phyloP scores from a whole-genome alignment of 306 rosid genomes.

The Castanopsis chinensis region DNA sequence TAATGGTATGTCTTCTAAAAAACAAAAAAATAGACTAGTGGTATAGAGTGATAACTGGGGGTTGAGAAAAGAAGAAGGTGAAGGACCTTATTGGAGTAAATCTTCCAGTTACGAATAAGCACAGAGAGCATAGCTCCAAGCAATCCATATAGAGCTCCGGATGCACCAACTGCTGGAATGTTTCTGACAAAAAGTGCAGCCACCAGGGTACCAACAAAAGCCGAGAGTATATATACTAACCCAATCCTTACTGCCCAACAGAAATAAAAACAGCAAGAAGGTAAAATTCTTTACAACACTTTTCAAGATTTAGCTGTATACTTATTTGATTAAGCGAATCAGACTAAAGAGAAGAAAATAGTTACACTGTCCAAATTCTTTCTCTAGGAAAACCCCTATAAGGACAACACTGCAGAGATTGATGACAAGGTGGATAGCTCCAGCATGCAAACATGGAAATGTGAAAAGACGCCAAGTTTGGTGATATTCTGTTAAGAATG shows the following conservation, averaged over 20 bases:
- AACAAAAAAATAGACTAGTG: background rate
- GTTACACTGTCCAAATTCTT: conserved; percentile 70
- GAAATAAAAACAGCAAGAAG: conserved; percentile 13
- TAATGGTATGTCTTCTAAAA: background rate
- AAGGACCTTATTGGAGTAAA: conserved; percentile 63
- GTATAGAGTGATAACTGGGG: background rate
- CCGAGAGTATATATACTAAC: conserved; percentile 70
- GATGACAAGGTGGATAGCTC: conserved; percentile 74
- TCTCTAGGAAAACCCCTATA: conserved; percentile 74
- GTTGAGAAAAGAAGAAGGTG: background rate
- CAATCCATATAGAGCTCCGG: conserved; percentile 79
- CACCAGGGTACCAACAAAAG: conserved; percentile 70
- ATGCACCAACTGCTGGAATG: conserved; percentile 66
- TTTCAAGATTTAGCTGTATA: background rate
- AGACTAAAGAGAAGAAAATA: background rate
- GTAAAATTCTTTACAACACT: conserved; percentile 10
- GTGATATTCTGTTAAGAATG: conserved; percentile 43
- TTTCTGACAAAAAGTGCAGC: conserved; percentile 80
- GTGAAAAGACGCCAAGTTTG: conserved; percentile 87
- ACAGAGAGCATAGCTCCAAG: conserved; percentile 75
- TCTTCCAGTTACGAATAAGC: conserved; percentile 66
- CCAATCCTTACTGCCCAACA: conserved; percentile 67
- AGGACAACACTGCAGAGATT: conserved; percentile 67
- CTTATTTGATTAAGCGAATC: conserved; percentile 13
- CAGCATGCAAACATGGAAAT: conserved; percentile 80